phyloP scores from a whole-genome alignment of 768 basidiomycete genomes.

The Infundibulicybe gibba region DNA sequence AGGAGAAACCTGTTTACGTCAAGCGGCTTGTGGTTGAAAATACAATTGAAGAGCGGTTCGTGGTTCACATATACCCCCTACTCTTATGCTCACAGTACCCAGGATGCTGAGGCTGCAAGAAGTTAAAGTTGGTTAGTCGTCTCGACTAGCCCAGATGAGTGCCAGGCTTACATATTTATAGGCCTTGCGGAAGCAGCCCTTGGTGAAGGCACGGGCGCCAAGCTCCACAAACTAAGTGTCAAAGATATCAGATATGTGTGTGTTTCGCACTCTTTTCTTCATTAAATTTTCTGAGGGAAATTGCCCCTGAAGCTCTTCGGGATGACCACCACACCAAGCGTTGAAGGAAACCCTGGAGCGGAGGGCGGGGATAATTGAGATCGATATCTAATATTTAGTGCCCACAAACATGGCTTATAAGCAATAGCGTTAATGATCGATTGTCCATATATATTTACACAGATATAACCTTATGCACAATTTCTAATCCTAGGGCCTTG shows the following conservation, averaged over 20 bases:
- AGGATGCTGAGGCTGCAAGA: constrained; percentile 72
- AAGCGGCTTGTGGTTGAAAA: constrained; percentile 64
- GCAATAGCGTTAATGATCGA: too few relatives aligned
- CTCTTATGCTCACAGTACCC: neutral
- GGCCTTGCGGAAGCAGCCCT: constrained; percentile 67
- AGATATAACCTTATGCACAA: too few relatives aligned
- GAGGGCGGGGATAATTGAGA: too few relatives aligned
- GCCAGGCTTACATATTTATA: constrained; percentile 8
- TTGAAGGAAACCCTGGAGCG: too few relatives aligned
- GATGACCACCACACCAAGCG: constrained; percentile 17
- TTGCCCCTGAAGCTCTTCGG: constrained; percentile 29
- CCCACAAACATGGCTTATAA: too few relatives aligned
- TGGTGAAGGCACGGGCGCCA: constrained; percentile 61
- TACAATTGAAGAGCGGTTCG: constrained; percentile 74
- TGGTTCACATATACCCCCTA: neutral
- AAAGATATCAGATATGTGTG: constrained; percentile 62
- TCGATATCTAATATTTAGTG: too few relatives aligned
- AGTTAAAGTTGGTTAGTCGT: constrained; percentile 49
- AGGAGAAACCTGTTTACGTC: constrained; percentile 64
- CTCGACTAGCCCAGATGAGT: neutral
- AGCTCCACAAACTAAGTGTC: constrained; percentile 64
- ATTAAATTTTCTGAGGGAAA: neutral
- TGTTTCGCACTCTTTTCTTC: constrained; percentile 1
- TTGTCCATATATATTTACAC: too few relatives aligned
- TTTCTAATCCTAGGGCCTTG: too few relatives aligned